Base-by-base conservation (phyloP, 345 rosid species). In the Lumnitzera racemosa region DNA sequence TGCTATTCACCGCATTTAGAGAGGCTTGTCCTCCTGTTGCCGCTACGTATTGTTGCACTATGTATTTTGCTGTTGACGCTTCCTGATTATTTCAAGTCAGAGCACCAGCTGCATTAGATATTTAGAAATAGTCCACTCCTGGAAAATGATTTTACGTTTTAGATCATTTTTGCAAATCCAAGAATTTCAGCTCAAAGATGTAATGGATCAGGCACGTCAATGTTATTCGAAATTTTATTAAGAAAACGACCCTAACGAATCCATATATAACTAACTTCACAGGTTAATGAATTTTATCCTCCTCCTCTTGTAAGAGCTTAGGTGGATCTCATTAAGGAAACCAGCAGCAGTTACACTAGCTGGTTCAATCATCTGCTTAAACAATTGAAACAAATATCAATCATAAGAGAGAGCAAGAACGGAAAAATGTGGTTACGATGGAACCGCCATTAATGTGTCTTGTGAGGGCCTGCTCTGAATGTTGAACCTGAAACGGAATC, bases 11-110 rank as follows among this genome's bases (percentile, higher is more conserved):
- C 2, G 80, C 68, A 50, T 72, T 90, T 66, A 87, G 60, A 1
- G 86, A 91, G 3, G 59, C 75, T 17, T 77, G 78, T 10, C 95
- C 95, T 48, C 97, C 98, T 0, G 85, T 70, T 2, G 98, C 98
- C 2, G 98, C 98, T 3, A 89, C 74, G 52, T 82, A 89, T 57
- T 92, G 97, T 11, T 87, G 89, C 8, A 89, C 84, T 65, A 89
- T 92, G 72, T 92, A 92, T 67, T 80, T 85, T 3, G 97, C 98
- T 3, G 86, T 87, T 0, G 96, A 92, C 24, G 92, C 78, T 59
- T 82, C 98, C 97, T 92, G 62, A 52, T 54, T n/a, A 49, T 53
- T 2, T 50, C 16, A 62, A 13, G 2, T 8, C 2, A 46, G 50
- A 52, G 66, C 12, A 46, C 17, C 51, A n/a, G 31, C 53, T 59